Evolutionary conservation across 139 green algal species (phyloP), one percentile per base, ranked within the genome.

Genomic region (Spirogloea muscicola): DNA sequence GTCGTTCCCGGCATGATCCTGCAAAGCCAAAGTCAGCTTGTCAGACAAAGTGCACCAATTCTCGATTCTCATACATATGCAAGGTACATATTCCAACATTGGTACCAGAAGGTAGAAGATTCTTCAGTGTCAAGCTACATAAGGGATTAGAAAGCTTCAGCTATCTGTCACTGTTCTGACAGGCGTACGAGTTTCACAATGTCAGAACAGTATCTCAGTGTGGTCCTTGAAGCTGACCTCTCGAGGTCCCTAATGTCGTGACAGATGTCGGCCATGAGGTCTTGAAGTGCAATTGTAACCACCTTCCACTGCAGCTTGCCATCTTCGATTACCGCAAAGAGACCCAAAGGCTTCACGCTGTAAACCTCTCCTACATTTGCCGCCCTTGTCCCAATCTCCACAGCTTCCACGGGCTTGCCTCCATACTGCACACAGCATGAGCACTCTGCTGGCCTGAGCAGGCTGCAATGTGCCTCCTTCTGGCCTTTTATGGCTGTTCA

Each of bases 221-320:
- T n/a, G n/a, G n/a, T n/a, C n/a, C n/a, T n/a, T n/a, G n/a, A n/a
- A n/a, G n/a, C n/a, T n/a, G n/a, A n/a, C n/a, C n/a, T n/a, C n/a
- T n/a, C n/a, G 9, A 75, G 27, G 48, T 75, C 67, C n/a, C 10
- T 49, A 27, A 75, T 25, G 57, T 75, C 67, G 38, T 67, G 46
- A 5, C 64, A 34, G 33, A n/a, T 9, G 7, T 16, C 29, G 31
- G 67, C 67, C 44, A 58, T 27, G 10, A n/a, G 38, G 27, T 68
- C 44, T 27, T 58, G 25, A 5, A 34, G 21, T 9, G 55, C 48
- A 7, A 75, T 38, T 6, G 67, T 49, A 25, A 75, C 67, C 25
- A 75, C 49, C 31, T 75, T 75, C 44, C 67, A 75, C 40, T 48
- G 40, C 41, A 75, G 44, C 38, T 67, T 25, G 10, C 6, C 48